These are phyloP conservation scores for Draba incana DNA, from an alignment of 345 rosid genomes.

Conservation along the genomic window DNA sequence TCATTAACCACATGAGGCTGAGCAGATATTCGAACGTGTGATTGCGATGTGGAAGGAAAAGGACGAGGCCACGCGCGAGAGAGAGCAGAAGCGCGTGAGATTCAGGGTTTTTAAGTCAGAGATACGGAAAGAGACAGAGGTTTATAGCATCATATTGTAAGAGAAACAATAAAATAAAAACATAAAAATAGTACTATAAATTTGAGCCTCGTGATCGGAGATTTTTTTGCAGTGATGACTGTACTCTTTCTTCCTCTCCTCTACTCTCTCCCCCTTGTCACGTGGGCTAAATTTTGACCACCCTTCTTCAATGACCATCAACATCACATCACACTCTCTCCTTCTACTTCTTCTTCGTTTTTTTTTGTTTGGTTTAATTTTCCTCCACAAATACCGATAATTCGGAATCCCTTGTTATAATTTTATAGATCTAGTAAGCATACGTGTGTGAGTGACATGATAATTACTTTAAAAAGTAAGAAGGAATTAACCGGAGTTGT, in stretches of 20 bases:
- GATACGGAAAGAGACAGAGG: constrained; percentile 46
- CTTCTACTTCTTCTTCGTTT: constrained; percentile 17
- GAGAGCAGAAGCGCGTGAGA: constrained; percentile 35
- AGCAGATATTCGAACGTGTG: constrained; percentile 46
- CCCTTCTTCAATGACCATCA: constrained; percentile 40
- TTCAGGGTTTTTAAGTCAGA: constrained; percentile 39
- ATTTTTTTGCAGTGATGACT: constrained; percentile 44
- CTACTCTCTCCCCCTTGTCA: constrained; percentile 41
- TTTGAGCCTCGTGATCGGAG: constrained; percentile 48
- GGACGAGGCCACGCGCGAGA: constrained; percentile 35
- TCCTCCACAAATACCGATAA: constrained; percentile 1
- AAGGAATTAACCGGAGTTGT: constrained; percentile 24
- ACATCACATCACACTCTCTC: constrained; percentile 37
- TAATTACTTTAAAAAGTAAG: constrained; percentile 28
- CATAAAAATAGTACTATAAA: too few relatives aligned
- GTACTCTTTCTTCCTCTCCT: constrained; percentile 35
- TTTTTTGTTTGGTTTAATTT: background rate
- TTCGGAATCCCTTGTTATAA: constrained; percentile 1
- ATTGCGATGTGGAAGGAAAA: constrained; percentile 36
- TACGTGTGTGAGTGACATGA: constrained; percentile 40
- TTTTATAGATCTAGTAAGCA: constrained; percentile 33
- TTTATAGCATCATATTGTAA: constrained; percentile 20
- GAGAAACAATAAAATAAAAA: background rate
- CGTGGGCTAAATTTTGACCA: constrained; percentile 48
- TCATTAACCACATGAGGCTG: constrained; percentile 46